These are phyloP conservation scores for Xylariaceae sp. DNA, from an alignment of 2,329 filamentous ascomycete genomes.

Conservation along the genomic window DNA sequence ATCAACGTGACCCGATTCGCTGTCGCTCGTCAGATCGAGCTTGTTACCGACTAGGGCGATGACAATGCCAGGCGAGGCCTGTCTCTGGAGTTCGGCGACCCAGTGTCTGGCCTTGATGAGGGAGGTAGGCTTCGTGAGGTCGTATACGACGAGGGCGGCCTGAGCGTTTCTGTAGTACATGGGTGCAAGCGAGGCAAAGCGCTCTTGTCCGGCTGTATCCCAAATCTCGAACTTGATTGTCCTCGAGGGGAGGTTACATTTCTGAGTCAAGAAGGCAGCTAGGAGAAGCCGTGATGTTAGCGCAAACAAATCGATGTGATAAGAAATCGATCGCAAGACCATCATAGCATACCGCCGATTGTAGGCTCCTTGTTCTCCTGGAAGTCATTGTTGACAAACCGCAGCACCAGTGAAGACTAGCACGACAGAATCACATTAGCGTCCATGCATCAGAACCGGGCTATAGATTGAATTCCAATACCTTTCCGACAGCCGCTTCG, in stretches of 20 bases:
- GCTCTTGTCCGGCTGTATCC: slow-evolving; percentile 97
- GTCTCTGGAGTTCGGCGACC: slow-evolving; percentile 94
- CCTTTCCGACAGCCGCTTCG: slow-evolving; percentile 98
- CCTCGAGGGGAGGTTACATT: slow-evolving; percentile 89
- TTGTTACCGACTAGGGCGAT: slow-evolving; percentile 98
- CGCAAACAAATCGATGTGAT: slow-evolving; percentile 6
- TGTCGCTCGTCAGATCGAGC: slow-evolving; percentile 74
- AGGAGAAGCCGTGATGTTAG: slow-evolving; percentile 14
- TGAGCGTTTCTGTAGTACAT: slow-evolving; percentile 99
- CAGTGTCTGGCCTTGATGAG: slow-evolving; percentile 97
- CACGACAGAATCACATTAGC: slow-evolving; percentile 14
- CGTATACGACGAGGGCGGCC: slow-evolving; percentile 95
- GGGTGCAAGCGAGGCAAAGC: slow-evolving; percentile 90
- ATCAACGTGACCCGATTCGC: slow-evolving; percentile 34
- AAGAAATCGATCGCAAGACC: slow-evolving; percentile 3
- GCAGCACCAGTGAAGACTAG: slow-evolving; percentile 91
- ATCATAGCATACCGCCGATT: slow-evolving; percentile 71
- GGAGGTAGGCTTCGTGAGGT: slow-evolving; percentile 92
- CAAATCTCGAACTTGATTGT: slow-evolving; percentile 95
- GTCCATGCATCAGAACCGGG: neutral
- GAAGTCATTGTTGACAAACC: slow-evolving; percentile 99
- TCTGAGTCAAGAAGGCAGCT: slow-evolving; percentile 98
- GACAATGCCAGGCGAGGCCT: slow-evolving; percentile 92
- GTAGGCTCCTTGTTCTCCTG: slow-evolving; percentile 99
- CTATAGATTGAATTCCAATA: slow-evolving; percentile 34